Conservation (phyloP, 2,329 filamentous ascomycete species). For the Xylaria arbuscula region DNA sequence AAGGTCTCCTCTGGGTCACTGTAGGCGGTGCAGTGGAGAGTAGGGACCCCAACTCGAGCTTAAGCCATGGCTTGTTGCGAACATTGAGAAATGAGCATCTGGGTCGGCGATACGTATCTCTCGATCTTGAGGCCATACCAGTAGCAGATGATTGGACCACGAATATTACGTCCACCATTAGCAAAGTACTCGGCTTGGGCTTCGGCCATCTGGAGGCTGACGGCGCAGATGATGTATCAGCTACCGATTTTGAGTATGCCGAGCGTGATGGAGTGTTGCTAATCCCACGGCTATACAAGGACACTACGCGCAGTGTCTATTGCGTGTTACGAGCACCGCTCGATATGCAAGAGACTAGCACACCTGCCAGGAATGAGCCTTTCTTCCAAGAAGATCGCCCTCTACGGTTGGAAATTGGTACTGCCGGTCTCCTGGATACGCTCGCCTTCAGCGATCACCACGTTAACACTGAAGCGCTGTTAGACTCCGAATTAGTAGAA, state of each 20-base stretch:
- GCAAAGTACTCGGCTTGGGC: no score
- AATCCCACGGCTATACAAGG: neutral
- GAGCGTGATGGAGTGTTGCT: neutral
- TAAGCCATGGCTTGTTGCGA: neutral
- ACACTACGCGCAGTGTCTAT: neutral
- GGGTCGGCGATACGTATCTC: neutral
- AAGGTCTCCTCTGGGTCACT: neutral
- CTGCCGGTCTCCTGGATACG: neutral
- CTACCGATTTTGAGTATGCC: no score
- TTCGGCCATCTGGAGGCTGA: no score
- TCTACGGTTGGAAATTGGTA: neutral
- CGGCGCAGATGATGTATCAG: no score
- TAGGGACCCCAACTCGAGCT: neutral
- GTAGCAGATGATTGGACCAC: neutral
- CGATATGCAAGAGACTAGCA: no score
- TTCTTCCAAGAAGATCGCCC: neutral
- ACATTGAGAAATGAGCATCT: neutral
- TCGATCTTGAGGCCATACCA: neutral
- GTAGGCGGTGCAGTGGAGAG: neutral
- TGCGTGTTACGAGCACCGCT: no score
- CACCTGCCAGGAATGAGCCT: neutral
- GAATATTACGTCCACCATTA: no score
- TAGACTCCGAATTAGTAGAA: constrained; percentile 39
- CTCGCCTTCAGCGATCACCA: neutral
- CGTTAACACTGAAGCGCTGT: neutral